Percentiles rank a stretch among this genome's conserved stretches.
Conservation (phyloP, 768 basidiomycete species). For the Mycena venus region DNA sequence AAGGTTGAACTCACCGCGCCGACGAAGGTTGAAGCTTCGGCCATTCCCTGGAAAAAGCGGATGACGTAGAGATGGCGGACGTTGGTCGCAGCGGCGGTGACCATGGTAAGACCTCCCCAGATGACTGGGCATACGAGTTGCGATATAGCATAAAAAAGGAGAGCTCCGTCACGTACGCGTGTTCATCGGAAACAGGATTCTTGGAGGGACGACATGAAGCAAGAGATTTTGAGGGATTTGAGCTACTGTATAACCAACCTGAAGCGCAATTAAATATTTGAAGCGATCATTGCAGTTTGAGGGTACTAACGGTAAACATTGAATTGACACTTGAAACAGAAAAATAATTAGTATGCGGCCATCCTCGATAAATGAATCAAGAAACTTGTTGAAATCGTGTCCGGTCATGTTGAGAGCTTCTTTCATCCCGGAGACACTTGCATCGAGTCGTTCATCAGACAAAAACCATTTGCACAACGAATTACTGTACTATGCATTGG, state of each 20-base stretch:
- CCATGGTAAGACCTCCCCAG: constrained; percentile 71
- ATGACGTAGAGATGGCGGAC: constrained; percentile 64
- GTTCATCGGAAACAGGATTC: constrained; percentile 71
- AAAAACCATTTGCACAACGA: neutral
- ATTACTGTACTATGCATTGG: constrained; percentile 67
- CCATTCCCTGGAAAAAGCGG: constrained; percentile 79
- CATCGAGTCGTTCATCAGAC: neutral
- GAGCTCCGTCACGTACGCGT: neutral
- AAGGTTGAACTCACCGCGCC: constrained; percentile 66
- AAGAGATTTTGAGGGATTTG: constrained; percentile 80
- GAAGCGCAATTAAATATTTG: too few species aligned
- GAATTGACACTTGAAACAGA: constrained; percentile 68
- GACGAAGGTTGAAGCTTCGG: constrained; percentile 83
- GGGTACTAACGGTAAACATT: constrained; percentile 64
- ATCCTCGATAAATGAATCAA: too few species aligned
- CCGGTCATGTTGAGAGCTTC: constrained; percentile 78
- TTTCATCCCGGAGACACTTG: constrained; percentile 81
- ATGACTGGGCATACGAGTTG: constrained; percentile 62
- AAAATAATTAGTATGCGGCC: constrained; percentile 9
- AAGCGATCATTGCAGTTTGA: too few species aligned
- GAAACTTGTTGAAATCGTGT: constrained; percentile 68
- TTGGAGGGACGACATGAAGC: constrained; percentile 71
- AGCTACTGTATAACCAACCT: constrained; percentile 77
- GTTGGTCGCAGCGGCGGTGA: constrained; percentile 18
- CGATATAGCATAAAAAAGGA: neutral